Conservation (phyloP, 306 rosid genomes). For the Lathyrus sativus region DNA sequence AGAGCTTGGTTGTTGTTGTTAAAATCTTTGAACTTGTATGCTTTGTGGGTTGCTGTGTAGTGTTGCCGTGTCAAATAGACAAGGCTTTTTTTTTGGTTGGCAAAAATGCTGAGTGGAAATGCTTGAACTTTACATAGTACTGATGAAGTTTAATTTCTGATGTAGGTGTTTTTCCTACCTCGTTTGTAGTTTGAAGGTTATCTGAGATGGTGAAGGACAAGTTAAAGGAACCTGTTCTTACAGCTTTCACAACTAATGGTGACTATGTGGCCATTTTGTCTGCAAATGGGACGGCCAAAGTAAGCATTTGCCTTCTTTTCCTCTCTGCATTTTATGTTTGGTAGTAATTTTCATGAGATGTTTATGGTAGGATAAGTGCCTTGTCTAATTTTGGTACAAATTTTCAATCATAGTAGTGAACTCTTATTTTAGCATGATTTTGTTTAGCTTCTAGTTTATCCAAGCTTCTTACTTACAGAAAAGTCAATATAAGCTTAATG, state of each 20-base stretch:
- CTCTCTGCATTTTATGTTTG: slow-evolving; percentile 6
- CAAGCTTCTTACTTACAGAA: not conserved
- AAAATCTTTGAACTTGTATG: too few relatives aligned
- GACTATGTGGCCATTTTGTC: slow-evolving; percentile 44
- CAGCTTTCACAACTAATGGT: slow-evolving; percentile 50
- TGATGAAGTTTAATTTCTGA: not conserved
- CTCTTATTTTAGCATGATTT: slow-evolving; percentile 14
- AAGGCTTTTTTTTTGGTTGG: too few relatives aligned
- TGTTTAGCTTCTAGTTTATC: not conserved
- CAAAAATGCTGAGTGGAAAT: too few relatives aligned
- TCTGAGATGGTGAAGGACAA: slow-evolving; percentile 43
- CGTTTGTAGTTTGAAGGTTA: slow-evolving; percentile 10
- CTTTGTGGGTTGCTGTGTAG: too few relatives aligned
- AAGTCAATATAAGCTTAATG: not conserved
- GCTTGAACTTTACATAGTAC: not conserved
- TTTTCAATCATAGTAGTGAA: not conserved
- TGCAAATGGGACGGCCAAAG: slow-evolving; percentile 38
- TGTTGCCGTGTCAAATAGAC: too few relatives aligned
- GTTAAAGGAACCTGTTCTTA: slow-evolving; percentile 41
- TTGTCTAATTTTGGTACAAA: not conserved
- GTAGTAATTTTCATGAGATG: not conserved
- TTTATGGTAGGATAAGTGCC: not conserved
- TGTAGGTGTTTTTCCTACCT: slow-evolving; percentile 23
- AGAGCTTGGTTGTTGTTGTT: too few relatives aligned
- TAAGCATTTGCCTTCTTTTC: slow-evolving; percentile 23